Evolutionary conservation across 176 grass and related monocot species (phyloP), one percentile per base, ranked within the genome.

Genomic region (Guadua angustifolia): DNA sequence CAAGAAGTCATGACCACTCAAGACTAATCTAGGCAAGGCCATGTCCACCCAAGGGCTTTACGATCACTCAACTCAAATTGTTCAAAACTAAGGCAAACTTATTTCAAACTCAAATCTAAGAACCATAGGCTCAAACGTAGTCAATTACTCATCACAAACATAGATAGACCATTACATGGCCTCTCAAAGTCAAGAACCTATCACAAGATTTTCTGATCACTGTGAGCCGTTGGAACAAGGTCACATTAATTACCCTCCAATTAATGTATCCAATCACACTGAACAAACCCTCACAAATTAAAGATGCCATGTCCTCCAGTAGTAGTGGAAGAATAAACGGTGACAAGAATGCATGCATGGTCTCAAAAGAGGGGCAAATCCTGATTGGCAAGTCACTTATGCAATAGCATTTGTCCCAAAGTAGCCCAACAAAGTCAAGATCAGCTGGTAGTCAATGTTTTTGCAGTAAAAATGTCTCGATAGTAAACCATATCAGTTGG

Each of bases 281-380:
- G 55, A 52, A 68, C 73, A 67, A 21, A 69, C n/a, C 38, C 36
- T 42, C 55, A 22, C 38, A 55, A 59, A 17, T 51, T 17, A 51
- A 49, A 45, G n/a, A n/a, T n/a, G n/a, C n/a, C n/a, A n/a, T n/a
- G 71, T 17, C 83, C 73, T 72, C 66, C 55, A 43, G 66, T 59
- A 58, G 21, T 78, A 73, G 79, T 86, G 73, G 88, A 90, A 82
- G 71, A 55, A 81, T 35, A 69, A 69, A 71, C 12, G 10, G 60
- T 58, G 70, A 50, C 85, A 87, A 68, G 70, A 81, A 15, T 61
- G 66, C 66, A 79, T 53, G 55, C 44, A 60, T 81, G 55, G 88
- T 90, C 65, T 72, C 88, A 51, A 82, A 82, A 82, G 46, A 82
- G 53, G 26, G 56, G 78, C 56, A 77, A 2, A 82, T 70, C 82